Evolutionary conservation across 192 early-diverging fungal species (phyloP), one percentile per base, ranked within the genome.

Genomic region (Phycomyces blakesleeanus): DNA sequence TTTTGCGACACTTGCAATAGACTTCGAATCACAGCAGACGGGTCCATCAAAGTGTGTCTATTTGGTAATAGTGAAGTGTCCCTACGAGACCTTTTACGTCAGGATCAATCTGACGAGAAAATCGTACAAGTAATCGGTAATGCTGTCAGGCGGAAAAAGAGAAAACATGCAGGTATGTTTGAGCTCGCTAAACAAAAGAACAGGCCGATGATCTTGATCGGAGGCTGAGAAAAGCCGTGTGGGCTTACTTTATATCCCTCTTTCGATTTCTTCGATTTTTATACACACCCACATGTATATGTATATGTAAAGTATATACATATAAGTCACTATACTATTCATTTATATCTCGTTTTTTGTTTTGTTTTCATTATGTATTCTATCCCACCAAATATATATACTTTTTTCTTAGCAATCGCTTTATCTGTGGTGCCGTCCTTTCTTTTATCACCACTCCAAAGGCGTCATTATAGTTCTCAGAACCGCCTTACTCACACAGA

Each of bases 1-100:
- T 98, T 98, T 61, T 98, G 95, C 78, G 82, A 87, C 4, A 91
- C 94, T 0, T 98, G 96, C 72, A 97, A 95, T 68, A 86, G 96
- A 18, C 75, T 98, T 39, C 88, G 96, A 8, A 82, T 98, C 42
- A 86, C 94, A 20, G 93, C 96, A 1, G 94, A 98, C 69, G 96
- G 96, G 4, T 95, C 92, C 65, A 72, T 98, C 58, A 98, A 98
- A 69, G 81, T 83, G 37, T 98, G 96, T 57, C 67, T 98, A 22
- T 98, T 98, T 85, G 96, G 96, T 0, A 93, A 94, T 66, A 73
- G 88, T 0, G 94, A 98, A 69, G 87, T 98, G 21, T 89, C 85
- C 41, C 61, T 98, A 51, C 80, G 90, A 11, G 93, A 96, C 60
- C 69, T 91, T 41, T 64, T 96, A 56, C 83, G 96, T 6, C 54